Conservation (phyloP, 73 alveolate species). For the Urostyla sp. region DNA sequence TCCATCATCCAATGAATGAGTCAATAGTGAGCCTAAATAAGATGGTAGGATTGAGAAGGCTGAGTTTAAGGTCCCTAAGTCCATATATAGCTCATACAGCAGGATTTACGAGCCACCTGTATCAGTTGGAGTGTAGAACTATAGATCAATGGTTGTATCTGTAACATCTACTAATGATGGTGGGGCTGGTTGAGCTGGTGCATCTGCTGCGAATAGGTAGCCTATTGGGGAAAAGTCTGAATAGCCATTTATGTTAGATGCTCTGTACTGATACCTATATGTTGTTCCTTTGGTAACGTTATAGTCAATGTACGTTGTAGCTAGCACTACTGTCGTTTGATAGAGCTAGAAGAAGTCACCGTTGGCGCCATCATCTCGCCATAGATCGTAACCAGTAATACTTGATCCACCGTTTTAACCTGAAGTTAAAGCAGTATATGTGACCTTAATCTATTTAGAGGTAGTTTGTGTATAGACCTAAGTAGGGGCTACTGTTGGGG, state of each 20-base stretch:
- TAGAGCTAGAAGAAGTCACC: constrained; percentile 66
- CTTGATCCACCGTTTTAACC: constrained; percentile 51
- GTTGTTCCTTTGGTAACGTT: constrained; percentile 37
- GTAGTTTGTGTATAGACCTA: constrained; percentile 48
- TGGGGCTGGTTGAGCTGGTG: constrained; percentile 45
- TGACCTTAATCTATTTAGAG: constrained; percentile 27
- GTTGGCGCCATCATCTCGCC: constrained; percentile 68
- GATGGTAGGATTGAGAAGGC: constrained; percentile 4
- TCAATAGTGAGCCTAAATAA: background rate
- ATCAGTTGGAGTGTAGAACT: constrained; percentile 27
- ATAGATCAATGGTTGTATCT: constrained; percentile 20
- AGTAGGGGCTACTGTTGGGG: constrained; percentile 31
- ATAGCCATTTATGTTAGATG: constrained; percentile 69
- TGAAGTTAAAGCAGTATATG: background rate
- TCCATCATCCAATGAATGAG: background rate
- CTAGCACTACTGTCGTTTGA: constrained; percentile 30
- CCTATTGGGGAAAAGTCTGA: constrained; percentile 61
- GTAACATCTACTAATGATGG: background rate
- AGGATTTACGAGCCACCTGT: constrained; percentile 56
- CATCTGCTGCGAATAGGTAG: constrained; percentile 50
- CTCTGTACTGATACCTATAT: constrained; percentile 69
- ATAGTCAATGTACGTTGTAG: constrained; percentile 34
- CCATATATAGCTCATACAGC: constrained; percentile 45
- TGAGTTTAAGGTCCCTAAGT: constrained; percentile 32
- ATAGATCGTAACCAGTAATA: constrained; percentile 63